Evolutionary conservation across 1,284 basidiomycete genomes (phyloP).

Genomic region (Termitomyces sp.): DNA sequence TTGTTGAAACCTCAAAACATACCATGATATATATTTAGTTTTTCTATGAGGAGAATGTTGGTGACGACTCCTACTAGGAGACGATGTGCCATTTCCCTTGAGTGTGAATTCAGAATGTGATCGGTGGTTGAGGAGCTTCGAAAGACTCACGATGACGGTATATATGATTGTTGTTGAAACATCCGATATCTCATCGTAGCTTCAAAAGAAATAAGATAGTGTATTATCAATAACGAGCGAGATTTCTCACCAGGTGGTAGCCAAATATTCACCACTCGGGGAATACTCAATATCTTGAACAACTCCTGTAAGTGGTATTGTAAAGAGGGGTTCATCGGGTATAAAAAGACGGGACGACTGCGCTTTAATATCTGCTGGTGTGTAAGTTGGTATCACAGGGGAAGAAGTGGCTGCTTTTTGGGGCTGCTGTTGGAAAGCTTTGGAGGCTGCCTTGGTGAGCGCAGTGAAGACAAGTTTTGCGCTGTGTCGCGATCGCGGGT

Average conservation of each 20-base stretch:
- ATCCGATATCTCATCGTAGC: neutral
- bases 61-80: neutral
- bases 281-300: conserved; percentile 17
- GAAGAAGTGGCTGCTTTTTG: neutral
- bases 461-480: neutral
- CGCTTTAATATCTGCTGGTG: neutral
- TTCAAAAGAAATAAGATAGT: neutral
- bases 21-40: conserved; percentile 11
- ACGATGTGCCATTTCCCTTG: too few relatives aligned
- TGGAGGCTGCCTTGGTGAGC: conserved; percentile 2
- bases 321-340: neutral
- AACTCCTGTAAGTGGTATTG: neutral
- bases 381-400: neutral
- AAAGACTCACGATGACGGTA: neutral
- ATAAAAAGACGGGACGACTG: neutral
- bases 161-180: conserved; percentile 4
- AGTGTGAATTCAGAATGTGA: neutral
- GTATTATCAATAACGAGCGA: neutral
- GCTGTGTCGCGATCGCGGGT: neutral
- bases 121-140: neutral
- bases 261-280: conserved; percentile 9
- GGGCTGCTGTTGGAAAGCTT: neutral
- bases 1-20: neutral
- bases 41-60: conserved; percentile 2
- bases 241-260: conserved; percentile 8